A percentile compares a stretch with the other conserved stretches of the same genome.
Conservation (phyloP, 2,329 filamentous ascomycete species). For the Calonectria hawksworthii region DNA sequence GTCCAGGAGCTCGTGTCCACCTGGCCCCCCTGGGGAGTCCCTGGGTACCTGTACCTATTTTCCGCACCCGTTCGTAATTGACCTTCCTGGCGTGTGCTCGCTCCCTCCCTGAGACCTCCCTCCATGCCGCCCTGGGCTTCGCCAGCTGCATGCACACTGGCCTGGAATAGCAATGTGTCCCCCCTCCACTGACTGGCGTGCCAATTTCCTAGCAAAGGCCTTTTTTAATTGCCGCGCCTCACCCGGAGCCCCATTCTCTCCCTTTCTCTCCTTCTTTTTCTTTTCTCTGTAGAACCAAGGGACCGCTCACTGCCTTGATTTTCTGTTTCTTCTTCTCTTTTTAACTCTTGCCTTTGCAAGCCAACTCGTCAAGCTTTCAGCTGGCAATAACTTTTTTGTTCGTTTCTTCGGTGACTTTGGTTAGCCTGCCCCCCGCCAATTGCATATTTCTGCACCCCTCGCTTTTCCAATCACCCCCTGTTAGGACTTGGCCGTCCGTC, state of each 20-base stretch:
- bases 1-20: conserved; percentile 37
- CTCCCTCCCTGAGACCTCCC: conserved; percentile 12
- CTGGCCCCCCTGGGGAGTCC: background rate
- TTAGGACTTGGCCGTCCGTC: conserved; percentile 54
- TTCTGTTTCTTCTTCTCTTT: conserved; percentile 41
- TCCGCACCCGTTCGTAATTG: conserved; percentile 21
- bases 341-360: conserved; percentile 37
- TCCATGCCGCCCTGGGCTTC: conserved; percentile 3
- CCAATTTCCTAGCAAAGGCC: conserved; percentile 48
- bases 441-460: conserved; percentile 52
- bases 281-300: conserved; percentile 26
- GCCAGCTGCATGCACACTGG: background rate
- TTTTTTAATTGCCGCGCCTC: conserved; percentile 52
- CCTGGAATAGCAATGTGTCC: conserved; percentile 13
- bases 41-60: conserved; percentile 36
- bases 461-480: conserved; percentile 44
- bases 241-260: conserved; percentile 34
- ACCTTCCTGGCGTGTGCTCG: background rate
- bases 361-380: conserved; percentile 28
- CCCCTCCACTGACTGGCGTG: conserved; percentile 37
- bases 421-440: conserved; percentile 50
- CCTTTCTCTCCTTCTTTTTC: conserved; percentile 35
- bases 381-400: conserved; percentile 42
- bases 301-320: conserved; percentile 25
- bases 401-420: conserved; percentile 40